Base-by-base conservation (phyloP, 768 basidiomycete species). In the Royoungia palumana region DNA sequence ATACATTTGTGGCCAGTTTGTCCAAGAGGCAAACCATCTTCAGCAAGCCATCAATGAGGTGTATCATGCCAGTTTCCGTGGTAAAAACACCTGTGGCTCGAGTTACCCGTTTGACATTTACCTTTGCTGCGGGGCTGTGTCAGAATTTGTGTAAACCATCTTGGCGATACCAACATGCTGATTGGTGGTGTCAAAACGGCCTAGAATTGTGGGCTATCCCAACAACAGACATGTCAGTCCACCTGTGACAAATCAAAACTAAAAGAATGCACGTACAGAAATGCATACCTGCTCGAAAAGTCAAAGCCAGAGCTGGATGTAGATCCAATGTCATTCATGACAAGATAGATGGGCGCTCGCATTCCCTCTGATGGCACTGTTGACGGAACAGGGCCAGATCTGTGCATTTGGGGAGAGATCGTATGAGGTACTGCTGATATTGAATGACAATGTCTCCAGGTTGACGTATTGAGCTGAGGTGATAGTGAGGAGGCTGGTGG, bases 61-160 rank as follows among this genome's bases (percentile, higher is more conserved):
- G 4, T 97, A 99, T 74, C 82, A 82, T 43, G 83, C 83, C 34
- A 93, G 94, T 5, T 74, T 91, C 46, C 70, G 97, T 48, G 95
- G 95, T 49, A 87, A 89, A 68, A 78, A 96, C 64, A 87, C 94
- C 0, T 98, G 94, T 70, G 89, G 87, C 6, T 84, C 87, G 0
- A 93, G 95, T 4, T 97, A 94, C 72, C 68, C 78, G n/a, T 99
- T 99, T 69, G 95, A 98, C 63, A 91, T 98, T 36, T 97, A 98
- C 70, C 71, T 99, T n/a, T 95, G 98, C 69, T 89, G 95, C 48
- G 95, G 95, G n/a, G 95, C 82, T 53, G n/a, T n/a, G n/a, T n/a
- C n/a, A n/a, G n/a, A n/a, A n/a, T n/a, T n/a, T n/a, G 75, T 77
- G 54, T 70, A 66, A 1, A 46, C 13, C 2, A 72, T 75, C 32